Percentiles rank a stretch among this genome's conserved stretches.
Evolutionary conservation across 2,329 filamentous ascomycete genomes (phyloP).

Genomic region (Monilinia laxa): DNA sequence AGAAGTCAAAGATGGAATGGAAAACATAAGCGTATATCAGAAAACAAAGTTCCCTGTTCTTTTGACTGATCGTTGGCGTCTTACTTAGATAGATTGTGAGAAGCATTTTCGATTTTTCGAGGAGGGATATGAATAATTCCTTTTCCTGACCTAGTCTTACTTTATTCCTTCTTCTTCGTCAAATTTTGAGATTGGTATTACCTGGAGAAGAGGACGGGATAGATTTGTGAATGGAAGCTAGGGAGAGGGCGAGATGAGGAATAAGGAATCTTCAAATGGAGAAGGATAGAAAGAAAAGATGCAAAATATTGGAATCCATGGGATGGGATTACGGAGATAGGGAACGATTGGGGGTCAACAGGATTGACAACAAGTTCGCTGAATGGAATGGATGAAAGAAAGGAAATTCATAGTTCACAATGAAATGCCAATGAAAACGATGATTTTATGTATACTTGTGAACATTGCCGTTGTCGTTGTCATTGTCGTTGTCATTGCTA

Average conservation of each 20-base stretch:
- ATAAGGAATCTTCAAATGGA: background rate
- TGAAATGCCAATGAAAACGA: background rate
- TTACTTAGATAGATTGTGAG: slow-evolving; percentile 24
- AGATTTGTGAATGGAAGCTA: too few species aligned
- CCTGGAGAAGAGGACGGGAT: background rate
- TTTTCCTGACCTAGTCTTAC: background rate
- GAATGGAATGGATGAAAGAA: background rate
- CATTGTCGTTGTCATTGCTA: too few species aligned
- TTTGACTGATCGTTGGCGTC: slow-evolving; percentile 23
- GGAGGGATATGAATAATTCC: background rate
- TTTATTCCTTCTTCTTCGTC: background rate
- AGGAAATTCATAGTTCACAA: background rate
- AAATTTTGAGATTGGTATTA: slow-evolving; percentile 4
- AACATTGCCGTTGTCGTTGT: too few species aligned
- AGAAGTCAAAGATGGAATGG: background rate
- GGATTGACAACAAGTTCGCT: background rate
- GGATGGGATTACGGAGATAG: background rate
- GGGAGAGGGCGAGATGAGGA: background rate
- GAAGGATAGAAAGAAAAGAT: background rate
- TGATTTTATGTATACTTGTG: background rate
- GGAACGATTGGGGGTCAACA: background rate
- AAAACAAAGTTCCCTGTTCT: background rate
- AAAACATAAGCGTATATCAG: background rate
- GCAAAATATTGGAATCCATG: slow-evolving; percentile 11
- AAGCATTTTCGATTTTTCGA: slow-evolving; percentile 17